Base-by-base conservation (phyloP, 2,329 filamentous ascomycete species). In the Cryphonectria japonica region DNA sequence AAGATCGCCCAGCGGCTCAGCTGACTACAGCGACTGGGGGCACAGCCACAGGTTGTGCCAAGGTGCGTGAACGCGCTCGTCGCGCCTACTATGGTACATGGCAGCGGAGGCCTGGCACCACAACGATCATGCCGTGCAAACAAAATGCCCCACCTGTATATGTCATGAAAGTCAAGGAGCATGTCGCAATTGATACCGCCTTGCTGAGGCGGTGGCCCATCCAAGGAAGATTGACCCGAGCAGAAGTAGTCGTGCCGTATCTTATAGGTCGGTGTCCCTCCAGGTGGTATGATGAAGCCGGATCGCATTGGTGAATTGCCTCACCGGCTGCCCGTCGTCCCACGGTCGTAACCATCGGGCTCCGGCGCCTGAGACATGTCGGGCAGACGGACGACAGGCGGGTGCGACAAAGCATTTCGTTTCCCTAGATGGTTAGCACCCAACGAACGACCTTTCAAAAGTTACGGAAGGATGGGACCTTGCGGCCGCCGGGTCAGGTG, bases 81-180 rank as follows among this genome's bases (percentile, higher is more conserved):
- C 61, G 60, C 29, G 61, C 50, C 59, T n/a, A n/a, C n/a, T n/a
- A n/a, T n/a, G n/a, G n/a, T n/a, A n/a, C n/a, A n/a, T n/a, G n/a
- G n/a, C 34, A 66, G 68, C 63, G 68, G 68, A 39, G 68, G 66
- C 39, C 59, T 61, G 43, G 43, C 43, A 46, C 39, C 63, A 19
- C 60, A 19, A 52, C 52, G 50, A 72, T 7, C 29, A 60, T 52
- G 62, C 37, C 61, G 71, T 71, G 41, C 41, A n/a, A 52, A 68
- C 69, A 66, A 43, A 14, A 63, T 66, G 52, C 62, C 66, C 65
- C 68, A 69, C 61, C 39, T 19, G 19, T 39, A 13, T 13, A 63
- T 39, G 26, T 63, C 37, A 43, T 63, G 8, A 41, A 2, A 1
- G 34, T 39, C 37, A 63, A 22, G 26, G 61, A 46, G 70, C 41